Percentiles rank a stretch among this genome's conserved stretches.
Evolutionary conservation across 768 basidiomycete genomes (phyloP).

Genomic region (Calocybe cyanea): DNA sequence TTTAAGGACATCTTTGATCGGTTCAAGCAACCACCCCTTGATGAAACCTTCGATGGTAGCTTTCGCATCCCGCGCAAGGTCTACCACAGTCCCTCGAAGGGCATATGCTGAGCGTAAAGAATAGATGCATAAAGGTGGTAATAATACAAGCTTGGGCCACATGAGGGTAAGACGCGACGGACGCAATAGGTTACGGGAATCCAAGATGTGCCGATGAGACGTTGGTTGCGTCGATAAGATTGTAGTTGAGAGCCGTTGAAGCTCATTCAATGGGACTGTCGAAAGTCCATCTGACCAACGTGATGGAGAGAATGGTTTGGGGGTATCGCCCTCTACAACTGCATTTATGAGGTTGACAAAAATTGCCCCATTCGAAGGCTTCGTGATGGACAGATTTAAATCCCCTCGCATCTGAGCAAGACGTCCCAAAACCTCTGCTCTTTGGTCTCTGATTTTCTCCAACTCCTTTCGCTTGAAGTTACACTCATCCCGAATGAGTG

Average conservation of each 20-base stretch:
- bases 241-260: conserved; percentile 24
- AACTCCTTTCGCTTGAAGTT: conserved; percentile 53
- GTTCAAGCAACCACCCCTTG: conserved; percentile 81
- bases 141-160: conserved; percentile 80
- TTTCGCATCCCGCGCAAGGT: conserved; percentile 53
- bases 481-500: conserved; percentile 67
- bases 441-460: conserved; percentile 60
- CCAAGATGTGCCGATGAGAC: conserved; percentile 26
- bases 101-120: conserved; percentile 47
- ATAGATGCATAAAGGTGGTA: conserved; percentile 66
- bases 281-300: neutral
- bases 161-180: conserved; percentile 65
- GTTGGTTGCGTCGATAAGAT: conserved; percentile 26
- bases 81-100: conserved; percentile 54
- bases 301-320: conserved; percentile 10
- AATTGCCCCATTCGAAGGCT: conserved; percentile 16
- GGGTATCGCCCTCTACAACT: conserved; percentile 17
- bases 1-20: conserved; percentile 73
- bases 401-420: conserved; percentile 52
- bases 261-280: conserved; percentile 4
- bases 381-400: conserved; percentile 31
- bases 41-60: conserved; percentile 74
- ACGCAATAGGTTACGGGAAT: conserved; percentile 43
- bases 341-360: conserved; percentile 16
- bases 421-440: conserved; percentile 63